phyloP scores from a whole-genome alignment of 805 yeast genomes.

The Metschnikowia dekortorum region DNA sequence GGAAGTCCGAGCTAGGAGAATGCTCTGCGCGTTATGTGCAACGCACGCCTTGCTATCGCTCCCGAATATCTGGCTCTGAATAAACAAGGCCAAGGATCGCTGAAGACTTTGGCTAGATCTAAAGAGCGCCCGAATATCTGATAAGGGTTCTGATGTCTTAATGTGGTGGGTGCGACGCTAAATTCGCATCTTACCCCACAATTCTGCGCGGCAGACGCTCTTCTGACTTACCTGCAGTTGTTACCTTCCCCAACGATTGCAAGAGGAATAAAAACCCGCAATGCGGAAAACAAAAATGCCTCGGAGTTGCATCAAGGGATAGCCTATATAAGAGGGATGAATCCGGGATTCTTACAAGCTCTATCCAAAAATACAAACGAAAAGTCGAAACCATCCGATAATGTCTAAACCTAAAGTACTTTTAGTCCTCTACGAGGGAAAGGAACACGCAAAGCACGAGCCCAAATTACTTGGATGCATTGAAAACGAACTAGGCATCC shows the following conservation, averaged over 20 bases:
- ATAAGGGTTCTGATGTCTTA: background rate
- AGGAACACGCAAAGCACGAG: constrained; percentile 55
- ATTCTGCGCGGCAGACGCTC: background rate
- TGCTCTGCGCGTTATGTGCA: background rate
- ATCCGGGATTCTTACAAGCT: no score
- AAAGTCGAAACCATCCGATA: background rate
- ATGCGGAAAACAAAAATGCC: constrained; percentile 5
- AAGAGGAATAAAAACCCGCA: background rate
- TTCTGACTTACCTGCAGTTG: background rate
- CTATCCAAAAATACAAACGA: background rate
- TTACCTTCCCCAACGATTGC: background rate
- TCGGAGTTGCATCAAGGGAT: background rate
- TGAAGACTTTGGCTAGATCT: background rate
- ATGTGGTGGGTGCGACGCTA: background rate
- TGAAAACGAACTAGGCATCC: constrained; percentile 73
- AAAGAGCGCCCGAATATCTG: no score
- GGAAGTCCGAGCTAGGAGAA: constrained; percentile 1
- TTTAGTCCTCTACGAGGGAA: constrained; percentile 56
- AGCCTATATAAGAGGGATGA: background rate
- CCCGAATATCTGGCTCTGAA: background rate
- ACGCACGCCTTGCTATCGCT: background rate
- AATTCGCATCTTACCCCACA: background rate
- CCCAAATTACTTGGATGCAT: constrained; percentile 61
- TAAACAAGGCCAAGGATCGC: background rate
- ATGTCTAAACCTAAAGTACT: constrained; percentile 37